A percentile compares a stretch with the other conserved stretches of the same genome.
Conservation (phyloP, 192 early-diverging fungal genomes). For the Rhizophlyctis rosea region DNA sequence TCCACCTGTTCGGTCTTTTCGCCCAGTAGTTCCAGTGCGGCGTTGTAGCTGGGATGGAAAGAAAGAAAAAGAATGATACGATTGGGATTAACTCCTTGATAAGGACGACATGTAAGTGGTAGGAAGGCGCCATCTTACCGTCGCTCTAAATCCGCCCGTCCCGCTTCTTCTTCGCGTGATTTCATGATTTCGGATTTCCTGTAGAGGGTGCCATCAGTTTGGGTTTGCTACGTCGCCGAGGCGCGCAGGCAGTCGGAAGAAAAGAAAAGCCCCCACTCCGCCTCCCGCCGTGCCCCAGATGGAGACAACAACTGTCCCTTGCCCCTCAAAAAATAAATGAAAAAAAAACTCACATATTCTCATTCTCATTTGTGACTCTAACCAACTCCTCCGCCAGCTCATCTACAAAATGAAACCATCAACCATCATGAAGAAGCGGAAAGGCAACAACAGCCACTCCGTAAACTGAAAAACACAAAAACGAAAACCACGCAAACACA, state of each 20-base stretch:
- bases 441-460: no score
- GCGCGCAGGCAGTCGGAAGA: no score
- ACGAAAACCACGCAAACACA: no score
- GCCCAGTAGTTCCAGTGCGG: conserved; percentile 83
- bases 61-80: not conserved
- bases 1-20: conserved; percentile 84
- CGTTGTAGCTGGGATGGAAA: conserved; percentile 45
- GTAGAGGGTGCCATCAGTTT: no score
- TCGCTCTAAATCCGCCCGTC: conserved; percentile 57
- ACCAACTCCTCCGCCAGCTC: conserved; percentile 74
- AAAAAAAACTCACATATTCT: conserved; percentile 48
- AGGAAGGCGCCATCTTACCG: conserved; percentile 33
- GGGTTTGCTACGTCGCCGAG: no score
- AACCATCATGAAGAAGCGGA: not conserved
- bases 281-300: no score
- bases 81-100: not conserved
- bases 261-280: no score
- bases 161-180: conserved; percentile 36
- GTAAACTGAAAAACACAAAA: not conserved
- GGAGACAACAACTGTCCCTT: no score
- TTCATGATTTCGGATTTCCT: conserved; percentile 21
- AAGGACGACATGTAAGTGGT: not conserved
- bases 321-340: not conserved
- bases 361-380: conserved; percentile 61
- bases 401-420: conserved; percentile 31